Evolutionary conservation across 1,284 basidiomycete species (phyloP).

Genomic region (Cutaneotrichosporon sp.): DNA sequence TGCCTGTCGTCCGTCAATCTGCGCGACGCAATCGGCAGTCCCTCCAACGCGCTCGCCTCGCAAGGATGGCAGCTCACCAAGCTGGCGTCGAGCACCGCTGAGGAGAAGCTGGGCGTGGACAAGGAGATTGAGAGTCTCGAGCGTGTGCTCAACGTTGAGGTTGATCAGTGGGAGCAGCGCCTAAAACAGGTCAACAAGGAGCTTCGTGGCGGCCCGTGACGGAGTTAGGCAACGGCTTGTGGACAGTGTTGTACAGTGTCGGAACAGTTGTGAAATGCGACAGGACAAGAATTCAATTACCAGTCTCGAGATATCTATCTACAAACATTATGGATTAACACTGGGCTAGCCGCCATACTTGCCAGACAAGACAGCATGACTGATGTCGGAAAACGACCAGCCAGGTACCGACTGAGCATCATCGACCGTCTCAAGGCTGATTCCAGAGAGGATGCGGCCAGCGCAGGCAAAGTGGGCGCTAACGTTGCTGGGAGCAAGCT

Average conservation of each 20-base stretch:
- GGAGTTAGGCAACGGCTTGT: not conserved
- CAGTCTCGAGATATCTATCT: not conserved
- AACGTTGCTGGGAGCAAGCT: constrained; percentile 46
- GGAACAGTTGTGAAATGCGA: constrained; percentile 1
- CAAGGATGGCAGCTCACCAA: constrained; percentile 50
- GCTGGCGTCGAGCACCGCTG: constrained; percentile 33
- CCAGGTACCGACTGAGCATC: not conserved
- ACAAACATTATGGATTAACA: constrained; percentile 16
- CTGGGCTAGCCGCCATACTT: constrained; percentile 20
- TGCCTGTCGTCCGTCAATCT: constrained; percentile 24
- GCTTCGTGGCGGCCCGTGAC: constrained; percentile 33
- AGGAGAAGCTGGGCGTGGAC: constrained; percentile 54
- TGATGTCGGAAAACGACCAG: constrained; percentile 16
- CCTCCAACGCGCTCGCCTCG: constrained; percentile 33
- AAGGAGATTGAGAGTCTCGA: constrained; percentile 50
- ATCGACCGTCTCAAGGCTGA: constrained; percentile 51
- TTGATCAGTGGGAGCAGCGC: constrained; percentile 63
- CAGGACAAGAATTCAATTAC: not conserved
- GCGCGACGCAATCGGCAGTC: constrained; percentile 37
- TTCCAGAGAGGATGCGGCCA: constrained; percentile 49
- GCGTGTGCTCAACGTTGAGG: constrained; percentile 58
- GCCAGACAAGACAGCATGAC: constrained; percentile 15
- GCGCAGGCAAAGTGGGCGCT: constrained; percentile 53
- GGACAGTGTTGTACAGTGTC: not conserved
- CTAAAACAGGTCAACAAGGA: constrained; percentile 63